These are phyloP conservation scores for Pilobolus umbonatus DNA, from an alignment of 192 early-diverging fungal species.

Conservation along the genomic window DNA sequence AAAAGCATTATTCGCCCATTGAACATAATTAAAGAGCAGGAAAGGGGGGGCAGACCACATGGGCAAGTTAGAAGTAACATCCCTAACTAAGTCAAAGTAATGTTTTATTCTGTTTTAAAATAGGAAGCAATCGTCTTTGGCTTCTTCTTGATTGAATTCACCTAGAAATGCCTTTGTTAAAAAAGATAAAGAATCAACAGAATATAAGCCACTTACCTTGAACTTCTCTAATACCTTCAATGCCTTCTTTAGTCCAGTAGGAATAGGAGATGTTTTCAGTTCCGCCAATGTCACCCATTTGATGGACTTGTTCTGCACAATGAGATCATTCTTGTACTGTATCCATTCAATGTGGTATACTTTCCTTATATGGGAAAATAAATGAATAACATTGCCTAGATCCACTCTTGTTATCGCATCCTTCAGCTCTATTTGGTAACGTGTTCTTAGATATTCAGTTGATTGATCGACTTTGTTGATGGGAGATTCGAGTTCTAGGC, in stretches of 20 bases:
- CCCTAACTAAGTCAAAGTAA: neutral
- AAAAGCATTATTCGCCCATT: too few species aligned
- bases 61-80: neutral
- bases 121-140: conserved; percentile 1
- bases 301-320: neutral
- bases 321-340: conserved; percentile 4
- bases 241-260: conserved; percentile 54
- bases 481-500: conserved; percentile 27
- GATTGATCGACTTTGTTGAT: conserved; percentile 16
- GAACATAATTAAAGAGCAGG: too few species aligned
- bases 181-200: neutral
- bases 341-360: conserved; percentile 47
- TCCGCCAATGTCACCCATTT: conserved; percentile 43
- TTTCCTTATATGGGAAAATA: conserved; percentile 68
- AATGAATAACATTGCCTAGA: conserved; percentile 50
- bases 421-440: conserved; percentile 9
- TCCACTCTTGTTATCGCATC: conserved; percentile 31
- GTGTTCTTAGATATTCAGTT: conserved; percentile 13
- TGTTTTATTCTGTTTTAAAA: conserved; percentile 7
- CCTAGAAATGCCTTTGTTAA: neutral
- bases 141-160: neutral
- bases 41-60: too few species aligned
- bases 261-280: conserved; percentile 45
- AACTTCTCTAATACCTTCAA: conserved; percentile 41
- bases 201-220: conserved; percentile 13